Conservation (phyloP, 1,284 basidiomycete species). For the Kwoniella shivajii region DNA sequence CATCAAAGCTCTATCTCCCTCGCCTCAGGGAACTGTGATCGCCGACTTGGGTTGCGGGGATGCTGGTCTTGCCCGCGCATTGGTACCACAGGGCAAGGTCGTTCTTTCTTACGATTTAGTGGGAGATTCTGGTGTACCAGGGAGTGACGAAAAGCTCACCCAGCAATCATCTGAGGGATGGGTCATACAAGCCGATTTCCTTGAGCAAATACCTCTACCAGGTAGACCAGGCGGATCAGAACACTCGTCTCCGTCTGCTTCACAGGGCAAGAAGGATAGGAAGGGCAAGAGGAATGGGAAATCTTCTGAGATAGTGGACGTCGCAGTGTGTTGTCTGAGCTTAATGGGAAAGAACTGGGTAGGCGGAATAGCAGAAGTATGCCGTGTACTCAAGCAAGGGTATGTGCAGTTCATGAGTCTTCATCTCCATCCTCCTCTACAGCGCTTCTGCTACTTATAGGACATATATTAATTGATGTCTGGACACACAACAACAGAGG, state of each 20-base stretch:
- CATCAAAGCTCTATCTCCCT: constrained; percentile 61
- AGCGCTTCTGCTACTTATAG: too few relatives aligned
- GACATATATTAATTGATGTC: not conserved
- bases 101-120: constrained; percentile 82
- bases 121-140: constrained; percentile 58
- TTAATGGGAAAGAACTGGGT: constrained; percentile 99
- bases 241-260: not conserved
- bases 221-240: constrained; percentile 63
- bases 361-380: constrained; percentile 82
- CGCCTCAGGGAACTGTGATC: constrained; percentile 70
- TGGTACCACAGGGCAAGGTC: constrained; percentile 68
- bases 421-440: too few relatives aligned
- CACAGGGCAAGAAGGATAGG: constrained; percentile 46
- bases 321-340: constrained; percentile 89
- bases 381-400: constrained; percentile 79
- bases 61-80: constrained; percentile 76
- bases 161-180: constrained; percentile 61
- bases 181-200: constrained; percentile 79
- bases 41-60: constrained; percentile 96
- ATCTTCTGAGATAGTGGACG: constrained; percentile 70
- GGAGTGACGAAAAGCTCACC: not conserved
- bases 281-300: constrained; percentile 25
- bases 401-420: constrained; percentile 55
- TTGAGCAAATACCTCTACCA: constrained; percentile 71
- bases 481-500: constrained; percentile 61